phyloP scores from a whole-genome alignment of 2,329 filamentous ascomycete genomes.

The Macrophomina pseudophaseolina region DNA sequence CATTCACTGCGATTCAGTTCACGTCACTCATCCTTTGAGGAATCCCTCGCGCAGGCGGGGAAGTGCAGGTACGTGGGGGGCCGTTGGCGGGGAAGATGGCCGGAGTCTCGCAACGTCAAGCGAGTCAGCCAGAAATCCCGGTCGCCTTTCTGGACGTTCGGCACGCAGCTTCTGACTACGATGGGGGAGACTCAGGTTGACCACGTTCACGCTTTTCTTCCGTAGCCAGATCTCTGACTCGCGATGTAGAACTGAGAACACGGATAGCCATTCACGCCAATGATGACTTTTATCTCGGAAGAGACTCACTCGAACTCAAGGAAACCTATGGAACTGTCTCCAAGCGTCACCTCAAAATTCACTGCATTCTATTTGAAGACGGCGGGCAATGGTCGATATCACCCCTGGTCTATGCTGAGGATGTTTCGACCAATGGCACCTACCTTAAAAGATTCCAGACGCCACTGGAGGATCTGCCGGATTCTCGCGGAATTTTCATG shows the following conservation, averaged over 20 bases:
- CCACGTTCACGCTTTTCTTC: background rate
- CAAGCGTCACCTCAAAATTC: slow-evolving; percentile 52
- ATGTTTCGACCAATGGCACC: slow-evolving; percentile 53
- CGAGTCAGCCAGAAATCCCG: background rate
- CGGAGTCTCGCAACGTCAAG: background rate
- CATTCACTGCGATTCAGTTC: background rate
- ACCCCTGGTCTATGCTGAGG: slow-evolving; percentile 54
- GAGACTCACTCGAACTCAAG: slow-evolving; percentile 30
- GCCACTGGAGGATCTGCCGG: slow-evolving; percentile 27
- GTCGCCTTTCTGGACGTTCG: slow-evolving; percentile 21
- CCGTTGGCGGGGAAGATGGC: slow-evolving; percentile 15
- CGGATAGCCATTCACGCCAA: slow-evolving; percentile 35
- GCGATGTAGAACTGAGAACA: background rate
- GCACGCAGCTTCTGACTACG: slow-evolving; percentile 15
- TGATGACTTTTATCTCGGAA: slow-evolving; percentile 44
- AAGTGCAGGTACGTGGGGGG: slow-evolving; percentile 1
- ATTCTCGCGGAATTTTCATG: slow-evolving; percentile 38
- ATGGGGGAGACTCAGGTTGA: slow-evolving; percentile 20
- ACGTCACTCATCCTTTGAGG: background rate
- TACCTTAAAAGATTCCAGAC: slow-evolving; percentile 39
- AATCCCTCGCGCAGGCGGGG: slow-evolving; percentile 3
- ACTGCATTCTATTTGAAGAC: slow-evolving; percentile 53
- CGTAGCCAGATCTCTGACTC: background rate
- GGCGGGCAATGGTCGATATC: slow-evolving; percentile 35
- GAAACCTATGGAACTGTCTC: slow-evolving; percentile 44